Evolutionary conservation across 257 asterid species (phyloP).

Genomic region (Fraxinus excelsior): DNA sequence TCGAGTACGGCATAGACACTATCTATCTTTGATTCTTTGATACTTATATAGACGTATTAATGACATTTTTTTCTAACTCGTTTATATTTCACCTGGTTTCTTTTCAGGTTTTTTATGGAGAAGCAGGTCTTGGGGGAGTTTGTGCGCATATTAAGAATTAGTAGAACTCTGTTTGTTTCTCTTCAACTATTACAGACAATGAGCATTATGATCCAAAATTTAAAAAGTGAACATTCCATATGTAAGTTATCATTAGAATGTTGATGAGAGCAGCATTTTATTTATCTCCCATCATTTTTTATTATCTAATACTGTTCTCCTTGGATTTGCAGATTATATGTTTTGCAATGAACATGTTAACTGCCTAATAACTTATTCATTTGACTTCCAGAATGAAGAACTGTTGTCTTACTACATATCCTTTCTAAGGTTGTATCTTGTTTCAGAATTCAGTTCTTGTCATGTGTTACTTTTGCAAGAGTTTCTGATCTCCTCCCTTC

Average conservation of each 20-base stretch:
- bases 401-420: slow-evolving; percentile 93
- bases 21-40: slow-evolving; percentile 19
- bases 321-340: slow-evolving; percentile 82
- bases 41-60: slow-evolving; percentile 14
- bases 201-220: slow-evolving; percentile 98
- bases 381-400: slow-evolving; percentile 96
- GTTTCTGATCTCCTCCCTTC: slow-evolving; percentile 20
- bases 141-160: slow-evolving; percentile 76
- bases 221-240: slow-evolving; percentile 84
- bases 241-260: slow-evolving; percentile 54
- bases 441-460: slow-evolving; percentile 23
- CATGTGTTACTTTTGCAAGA: slow-evolving; percentile 13
- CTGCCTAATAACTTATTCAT: slow-evolving; percentile 79
- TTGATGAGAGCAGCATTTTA: slow-evolving; percentile 7
- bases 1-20: slow-evolving; percentile 60
- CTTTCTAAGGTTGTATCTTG: slow-evolving; percentile 70
- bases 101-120: slow-evolving; percentile 89
- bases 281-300: slow-evolving; percentile 13
- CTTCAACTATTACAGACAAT: slow-evolving; percentile 96
- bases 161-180: slow-evolving; percentile 66
- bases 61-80: slow-evolving; percentile 17
- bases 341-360: slow-evolving; percentile 95
- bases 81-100: slow-evolving; percentile 29
- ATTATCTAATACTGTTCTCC: slow-evolving; percentile 34
- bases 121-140: slow-evolving; percentile 98